phyloP scores from a whole-genome alignment of 164 flowering plant genomes.

The Santalum album region DNA sequence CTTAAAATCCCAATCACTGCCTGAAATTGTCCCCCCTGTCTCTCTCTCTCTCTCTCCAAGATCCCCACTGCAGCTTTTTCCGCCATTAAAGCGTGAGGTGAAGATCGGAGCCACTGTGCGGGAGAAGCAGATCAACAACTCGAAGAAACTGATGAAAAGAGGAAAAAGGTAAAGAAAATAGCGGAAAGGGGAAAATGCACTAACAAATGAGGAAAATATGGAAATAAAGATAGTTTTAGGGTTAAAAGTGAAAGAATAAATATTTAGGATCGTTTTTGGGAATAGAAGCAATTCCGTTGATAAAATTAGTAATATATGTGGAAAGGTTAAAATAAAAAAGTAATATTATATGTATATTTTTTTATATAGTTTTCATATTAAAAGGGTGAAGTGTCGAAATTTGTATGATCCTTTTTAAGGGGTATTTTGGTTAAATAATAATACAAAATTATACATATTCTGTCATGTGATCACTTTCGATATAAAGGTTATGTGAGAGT shows the following conservation, averaged over 20 bases:
- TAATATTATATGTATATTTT: no score
- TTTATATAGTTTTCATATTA: no score
- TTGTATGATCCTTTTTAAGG: no score
- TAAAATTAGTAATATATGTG: no score
- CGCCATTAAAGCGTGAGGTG: slow-evolving; percentile 8
- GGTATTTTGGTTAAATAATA: no score
- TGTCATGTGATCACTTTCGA: no score
- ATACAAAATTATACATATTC: no score
- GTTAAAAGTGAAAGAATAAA: slow-evolving; percentile 1
- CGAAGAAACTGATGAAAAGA: slow-evolving; percentile 27
- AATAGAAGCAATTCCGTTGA: no score
- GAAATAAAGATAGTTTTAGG: not conserved
- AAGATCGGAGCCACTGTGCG: slow-evolving; percentile 19
- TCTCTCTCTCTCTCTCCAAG: slow-evolving; percentile 12
- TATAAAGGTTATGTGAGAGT: no score
- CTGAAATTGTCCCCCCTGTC: not conserved
- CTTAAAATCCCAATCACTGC: slow-evolving; percentile 5
- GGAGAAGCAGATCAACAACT: slow-evolving; percentile 42
- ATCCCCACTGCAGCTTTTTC: slow-evolving; percentile 11
- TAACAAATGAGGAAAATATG: slow-evolving; percentile 5
- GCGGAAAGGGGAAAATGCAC: slow-evolving; percentile 1
- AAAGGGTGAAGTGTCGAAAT: no score
- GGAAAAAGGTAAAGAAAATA: slow-evolving; percentile 23
- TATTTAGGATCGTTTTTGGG: no score
- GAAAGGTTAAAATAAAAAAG: no score